A percentile compares a stretch with the other conserved stretches of the same genome.
Conservation (phyloP, 2,329 filamentous ascomycete genomes). For the Teratosphaeria gauchensis region DNA sequence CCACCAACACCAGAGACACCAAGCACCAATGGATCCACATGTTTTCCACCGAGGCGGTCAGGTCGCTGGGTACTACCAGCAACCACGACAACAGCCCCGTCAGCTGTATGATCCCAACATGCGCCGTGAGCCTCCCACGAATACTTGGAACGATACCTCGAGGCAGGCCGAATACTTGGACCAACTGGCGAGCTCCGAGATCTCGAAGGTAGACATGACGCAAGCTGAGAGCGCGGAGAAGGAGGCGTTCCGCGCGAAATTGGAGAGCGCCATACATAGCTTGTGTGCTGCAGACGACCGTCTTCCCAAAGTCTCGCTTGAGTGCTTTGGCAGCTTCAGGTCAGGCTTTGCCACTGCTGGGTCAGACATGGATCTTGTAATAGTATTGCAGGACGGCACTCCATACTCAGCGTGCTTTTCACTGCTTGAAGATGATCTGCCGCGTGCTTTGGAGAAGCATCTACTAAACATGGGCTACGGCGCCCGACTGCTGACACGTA, state of each 20-base stretch:
- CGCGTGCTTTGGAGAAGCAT: constrained; percentile 64
- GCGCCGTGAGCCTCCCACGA: constrained; percentile 5
- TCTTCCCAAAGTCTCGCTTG: constrained; percentile 49
- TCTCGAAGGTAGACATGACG: constrained; percentile 54
- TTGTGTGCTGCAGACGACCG: constrained; percentile 46
- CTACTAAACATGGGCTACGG: constrained; percentile 64
- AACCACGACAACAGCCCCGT: constrained; percentile 9
- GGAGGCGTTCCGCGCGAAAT: constrained; percentile 54
- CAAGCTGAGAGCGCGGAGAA: constrained; percentile 57
- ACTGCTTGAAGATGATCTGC: constrained; percentile 49
- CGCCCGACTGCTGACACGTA: constrained; percentile 66
- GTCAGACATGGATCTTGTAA: constrained; percentile 84
- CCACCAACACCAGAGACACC: constrained; percentile 1
- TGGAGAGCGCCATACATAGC: constrained; percentile 56
- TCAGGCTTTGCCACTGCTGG: constrained; percentile 79
- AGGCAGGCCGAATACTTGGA: constrained; percentile 36
- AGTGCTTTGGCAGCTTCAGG: constrained; percentile 71
- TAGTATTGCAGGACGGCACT: constrained; percentile 47
- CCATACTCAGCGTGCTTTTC: constrained; percentile 18
- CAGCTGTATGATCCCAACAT: constrained; percentile 21
- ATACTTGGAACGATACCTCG: constrained; percentile 9
- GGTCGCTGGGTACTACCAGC: constrained; percentile 8
- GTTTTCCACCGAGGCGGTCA: constrained; percentile 21
- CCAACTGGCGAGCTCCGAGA: constrained; percentile 34
- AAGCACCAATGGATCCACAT: constrained; percentile 21